Evolutionary conservation across 2,329 filamentous ascomycete genomes (phyloP).

Genomic region (Lachnellula cervina): DNA sequence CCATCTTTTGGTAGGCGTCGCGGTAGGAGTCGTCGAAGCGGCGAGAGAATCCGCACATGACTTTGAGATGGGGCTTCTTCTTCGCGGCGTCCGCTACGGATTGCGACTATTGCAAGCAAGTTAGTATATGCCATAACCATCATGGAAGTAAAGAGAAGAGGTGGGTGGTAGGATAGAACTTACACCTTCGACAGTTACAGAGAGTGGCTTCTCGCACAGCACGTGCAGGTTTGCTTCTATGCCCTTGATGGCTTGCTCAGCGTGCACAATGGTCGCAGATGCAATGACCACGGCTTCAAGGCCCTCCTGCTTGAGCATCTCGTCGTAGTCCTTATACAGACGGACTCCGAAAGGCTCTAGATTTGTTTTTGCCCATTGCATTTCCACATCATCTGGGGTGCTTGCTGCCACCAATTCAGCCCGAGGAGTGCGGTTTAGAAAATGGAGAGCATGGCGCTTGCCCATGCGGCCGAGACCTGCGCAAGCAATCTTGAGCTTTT

Average conservation of each 20-base stretch:
- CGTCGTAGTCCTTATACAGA: slow-evolving; percentile 42
- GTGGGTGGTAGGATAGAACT: slow-evolving; percentile 21
- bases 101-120: slow-evolving; percentile 44
- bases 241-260: slow-evolving; percentile 51
- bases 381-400: slow-evolving; percentile 41
- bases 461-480: slow-evolving; percentile 50
- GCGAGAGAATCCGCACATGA: slow-evolving; percentile 62
- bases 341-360: slow-evolving; percentile 41
- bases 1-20: slow-evolving; percentile 50
- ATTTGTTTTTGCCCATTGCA: slow-evolving; percentile 40
- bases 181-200: slow-evolving; percentile 55
- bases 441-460: slow-evolving; percentile 46
- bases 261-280: slow-evolving; percentile 48
- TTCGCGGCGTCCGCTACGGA: slow-evolving; percentile 53
- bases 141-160: no score
- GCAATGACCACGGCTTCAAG: slow-evolving; percentile 40
- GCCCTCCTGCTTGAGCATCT: slow-evolving; percentile 40
- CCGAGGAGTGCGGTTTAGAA: slow-evolving; percentile 41
- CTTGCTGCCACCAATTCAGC: slow-evolving; percentile 47
- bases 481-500: slow-evolving; percentile 40
- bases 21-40: slow-evolving; percentile 64
- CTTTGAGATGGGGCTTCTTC: slow-evolving; percentile 54
- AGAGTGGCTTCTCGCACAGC: slow-evolving; percentile 55
- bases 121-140: background rate
- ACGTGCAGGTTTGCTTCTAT: slow-evolving; percentile 52